These are phyloP conservation scores for Agastache rugosa DNA, from an alignment of 257 asterid genomes.

Conservation along the genomic window DNA sequence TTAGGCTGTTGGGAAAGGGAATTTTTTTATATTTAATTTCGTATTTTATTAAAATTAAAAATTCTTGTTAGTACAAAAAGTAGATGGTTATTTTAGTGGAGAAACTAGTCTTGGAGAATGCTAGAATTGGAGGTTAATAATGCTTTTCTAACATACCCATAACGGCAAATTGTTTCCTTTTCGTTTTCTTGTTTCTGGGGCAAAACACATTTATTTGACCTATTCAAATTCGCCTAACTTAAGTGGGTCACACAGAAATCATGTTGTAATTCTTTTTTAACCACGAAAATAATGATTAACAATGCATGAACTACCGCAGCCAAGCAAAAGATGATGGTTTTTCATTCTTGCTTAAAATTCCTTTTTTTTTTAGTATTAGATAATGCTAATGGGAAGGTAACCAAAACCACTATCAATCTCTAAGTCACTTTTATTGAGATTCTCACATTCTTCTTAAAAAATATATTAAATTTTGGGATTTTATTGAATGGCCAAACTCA, in stretches of 20 bases:
- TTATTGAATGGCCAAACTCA: slow-evolving; percentile 82
- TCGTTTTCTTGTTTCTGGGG: neutral
- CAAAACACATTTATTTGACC: slow-evolving; percentile 6
- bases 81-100: too few relatives aligned
- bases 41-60: too few relatives aligned
- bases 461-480: slow-evolving; percentile 53
- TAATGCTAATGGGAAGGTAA: slow-evolving; percentile 46
- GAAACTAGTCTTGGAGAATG: too few relatives aligned
- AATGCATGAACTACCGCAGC: slow-evolving; percentile 29
- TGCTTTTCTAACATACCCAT: neutral
- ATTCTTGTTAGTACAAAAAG: too few relatives aligned
- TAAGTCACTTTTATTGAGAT: slow-evolving; percentile 64
- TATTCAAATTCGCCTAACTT: slow-evolving; percentile 17
- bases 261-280: slow-evolving; percentile 19
- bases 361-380: slow-evolving; percentile 32
- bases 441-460: slow-evolving; percentile 56
- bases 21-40: too few relatives aligned
- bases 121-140: neutral
- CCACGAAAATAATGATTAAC: slow-evolving; percentile 30
- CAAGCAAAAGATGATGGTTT: slow-evolving; percentile 43
- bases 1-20: too few relatives aligned
- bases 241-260: slow-evolving; percentile 31
- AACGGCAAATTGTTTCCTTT: neutral
- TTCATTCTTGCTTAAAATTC: slow-evolving; percentile 22
- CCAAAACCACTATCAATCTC: slow-evolving; percentile 63